Evolutionary conservation across 768 basidiomycete species (phyloP), one percentile per base, ranked within the genome.

Genomic region (Dioszegia hungarica): DNA sequence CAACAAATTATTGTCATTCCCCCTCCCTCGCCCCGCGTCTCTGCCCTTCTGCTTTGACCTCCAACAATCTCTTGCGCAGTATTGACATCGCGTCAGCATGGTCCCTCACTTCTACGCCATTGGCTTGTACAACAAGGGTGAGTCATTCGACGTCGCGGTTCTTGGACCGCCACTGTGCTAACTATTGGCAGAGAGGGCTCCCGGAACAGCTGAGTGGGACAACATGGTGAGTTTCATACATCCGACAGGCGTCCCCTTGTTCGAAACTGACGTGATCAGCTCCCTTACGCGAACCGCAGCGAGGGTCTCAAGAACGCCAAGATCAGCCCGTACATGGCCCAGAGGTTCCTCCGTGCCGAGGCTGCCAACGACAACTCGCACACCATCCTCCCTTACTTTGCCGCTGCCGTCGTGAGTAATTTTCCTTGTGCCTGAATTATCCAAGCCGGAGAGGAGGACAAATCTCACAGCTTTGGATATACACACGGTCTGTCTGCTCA

Each of bases 31-130:
- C n/a, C n/a, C n/a, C n/a, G n/a, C n/a, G n/a, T n/a, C n/a, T n/a
- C n/a, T n/a, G n/a, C n/a, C n/a, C 14, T 25, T 3, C 24, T 3
- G 39, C 50, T 14, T 50, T 11, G 5, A 2, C 40, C 27, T 24
- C n/a, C 19, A 5, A 10, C 9, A 2, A 31, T 33, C 5, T 31
- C 37, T 4, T n/a, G 19, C 15, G 11, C 28, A 6, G 12, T 8
- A 34, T 22, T 19, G 24, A 20, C 33, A 5, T 11, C 5, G 14
- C 59, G 12, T 22, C 27, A 68, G 64, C 12, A 49, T 72, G 39
- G 59, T 54, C 1, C 61, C 70, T 12, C 70, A 72, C 39, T 55
- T 67, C 56, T 69, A 63, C 48, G 70, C 70, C 51, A 55, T 66
- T n/a, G 24, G 47, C 5, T 46, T 63, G 5, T 67, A 45, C 58